Conservation (phyloP, 345 rosid genomes). For the Anacardium occidentale region DNA sequence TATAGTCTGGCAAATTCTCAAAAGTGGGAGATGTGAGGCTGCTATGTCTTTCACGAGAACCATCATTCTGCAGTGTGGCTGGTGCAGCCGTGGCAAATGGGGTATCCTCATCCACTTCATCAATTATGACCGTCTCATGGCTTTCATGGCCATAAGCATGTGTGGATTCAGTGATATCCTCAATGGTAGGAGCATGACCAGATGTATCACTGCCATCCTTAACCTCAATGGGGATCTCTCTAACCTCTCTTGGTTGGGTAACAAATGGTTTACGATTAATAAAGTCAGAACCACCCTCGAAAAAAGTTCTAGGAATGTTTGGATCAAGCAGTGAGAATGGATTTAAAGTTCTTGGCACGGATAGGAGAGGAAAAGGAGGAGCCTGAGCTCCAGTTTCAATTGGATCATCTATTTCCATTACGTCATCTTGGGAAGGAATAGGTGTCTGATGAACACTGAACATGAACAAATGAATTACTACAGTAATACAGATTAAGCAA, state of each 20-base stretch:
- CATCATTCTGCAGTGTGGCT: conserved; percentile 26
- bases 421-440: conserved; percentile 50
- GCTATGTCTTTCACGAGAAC: conserved; percentile 25
- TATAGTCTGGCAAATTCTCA: conserved; percentile 48
- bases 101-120: conserved; percentile 58
- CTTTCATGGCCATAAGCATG: conserved; percentile 44
- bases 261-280: conserved; percentile 50
- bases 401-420: conserved; percentile 89
- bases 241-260: conserved; percentile 79
- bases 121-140: conserved; percentile 54
- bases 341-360: conserved; percentile 37
- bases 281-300: conserved; percentile 46
- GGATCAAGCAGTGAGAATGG: conserved; percentile 54
- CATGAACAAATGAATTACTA: conserved; percentile 10
- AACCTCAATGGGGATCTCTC: conserved; percentile 84
- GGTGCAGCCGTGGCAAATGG: conserved; percentile 34
- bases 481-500: background rate
- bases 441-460: conserved; percentile 38
- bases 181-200: conserved; percentile 59
- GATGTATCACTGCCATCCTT: conserved; percentile 60
- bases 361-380: conserved; percentile 38
- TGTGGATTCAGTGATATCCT: conserved; percentile 71
- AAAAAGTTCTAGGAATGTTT: conserved; percentile 37
- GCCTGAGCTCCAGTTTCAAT: conserved; percentile 34
- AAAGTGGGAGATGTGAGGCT: conserved; percentile 46